Evolutionary conservation across 805 yeast species (phyloP).

Genomic region (Monosporozyma servazzii): DNA sequence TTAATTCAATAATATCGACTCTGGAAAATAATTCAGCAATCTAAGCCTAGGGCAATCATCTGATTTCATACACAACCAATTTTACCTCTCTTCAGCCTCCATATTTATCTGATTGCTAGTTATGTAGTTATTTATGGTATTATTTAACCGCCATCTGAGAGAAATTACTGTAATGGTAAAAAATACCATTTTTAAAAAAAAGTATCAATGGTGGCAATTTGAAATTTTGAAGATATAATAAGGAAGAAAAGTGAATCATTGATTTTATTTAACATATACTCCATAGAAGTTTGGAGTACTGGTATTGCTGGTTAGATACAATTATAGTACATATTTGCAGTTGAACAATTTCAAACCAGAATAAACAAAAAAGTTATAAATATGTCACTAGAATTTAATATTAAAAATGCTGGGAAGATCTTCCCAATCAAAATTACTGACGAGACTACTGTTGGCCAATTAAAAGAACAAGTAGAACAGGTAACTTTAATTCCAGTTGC

Average conservation of each 20-base stretch:
- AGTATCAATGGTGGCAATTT: background rate
- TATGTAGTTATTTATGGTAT: no score
- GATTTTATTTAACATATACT: no score
- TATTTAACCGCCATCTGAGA: background rate
- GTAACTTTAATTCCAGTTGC: slow-evolving; percentile 77
- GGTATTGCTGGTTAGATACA: background rate
- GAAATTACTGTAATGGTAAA: background rate
- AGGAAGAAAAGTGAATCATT: background rate
- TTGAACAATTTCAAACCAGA: background rate
- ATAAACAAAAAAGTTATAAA: background rate
- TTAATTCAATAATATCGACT: no score
- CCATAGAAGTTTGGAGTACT: background rate
- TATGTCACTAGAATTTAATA: slow-evolving; percentile 18
- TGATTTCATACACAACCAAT: no score
- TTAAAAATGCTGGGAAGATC: slow-evolving; percentile 62
- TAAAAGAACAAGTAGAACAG: slow-evolving; percentile 60
- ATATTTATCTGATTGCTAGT: no score
- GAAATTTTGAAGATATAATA: background rate
- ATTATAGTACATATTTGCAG: background rate
- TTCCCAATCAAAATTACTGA: slow-evolving; percentile 38
- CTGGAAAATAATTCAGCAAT: no score
- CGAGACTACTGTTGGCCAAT: slow-evolving; percentile 38
- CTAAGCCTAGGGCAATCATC: no score
- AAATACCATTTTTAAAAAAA: background rate
- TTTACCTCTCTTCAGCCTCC: no score